Percentiles rank a stretch among this genome's conserved stretches.
Conservation (phyloP, 805 yeast species). For the Tetrapisispora pingtungensis region DNA sequence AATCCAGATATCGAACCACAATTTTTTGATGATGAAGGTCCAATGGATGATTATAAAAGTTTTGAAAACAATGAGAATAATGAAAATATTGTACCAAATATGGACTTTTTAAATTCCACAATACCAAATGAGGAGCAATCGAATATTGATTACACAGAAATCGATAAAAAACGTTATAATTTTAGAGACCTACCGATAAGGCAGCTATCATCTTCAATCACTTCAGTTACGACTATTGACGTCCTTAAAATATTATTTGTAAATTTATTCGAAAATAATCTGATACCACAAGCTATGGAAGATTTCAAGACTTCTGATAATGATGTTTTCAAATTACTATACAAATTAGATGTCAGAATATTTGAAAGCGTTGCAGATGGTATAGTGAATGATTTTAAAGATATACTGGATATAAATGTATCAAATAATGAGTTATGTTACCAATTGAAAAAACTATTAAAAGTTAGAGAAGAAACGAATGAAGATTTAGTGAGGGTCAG, state of each 20-base stretch:
- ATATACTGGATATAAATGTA: constrained; percentile 23
- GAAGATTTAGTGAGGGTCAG: constrained; percentile 11
- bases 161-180: neutral
- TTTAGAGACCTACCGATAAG: constrained; percentile 1
- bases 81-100: neutral
- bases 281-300: constrained; percentile 18
- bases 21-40: neutral
- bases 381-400: constrained; percentile 19
- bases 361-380: constrained; percentile 14
- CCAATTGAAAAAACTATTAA: constrained; percentile 13
- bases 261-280: constrained; percentile 14
- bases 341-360: constrained; percentile 22
- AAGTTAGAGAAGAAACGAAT: constrained; percentile 11
- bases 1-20: neutral
- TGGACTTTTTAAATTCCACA: neutral
- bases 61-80: neutral
- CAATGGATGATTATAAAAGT: neutral
- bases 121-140: neutral
- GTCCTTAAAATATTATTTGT: constrained; percentile 14
- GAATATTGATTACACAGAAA: neutral
- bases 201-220: constrained; percentile 15
- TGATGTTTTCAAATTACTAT: constrained; percentile 12
- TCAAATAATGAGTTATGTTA: constrained; percentile 25
- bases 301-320: constrained; percentile 14
- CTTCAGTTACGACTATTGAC: constrained; percentile 21